Evolutionary conservation across 106 monocot species (phyloP).

Genomic region (Dioscorea alata): DNA sequence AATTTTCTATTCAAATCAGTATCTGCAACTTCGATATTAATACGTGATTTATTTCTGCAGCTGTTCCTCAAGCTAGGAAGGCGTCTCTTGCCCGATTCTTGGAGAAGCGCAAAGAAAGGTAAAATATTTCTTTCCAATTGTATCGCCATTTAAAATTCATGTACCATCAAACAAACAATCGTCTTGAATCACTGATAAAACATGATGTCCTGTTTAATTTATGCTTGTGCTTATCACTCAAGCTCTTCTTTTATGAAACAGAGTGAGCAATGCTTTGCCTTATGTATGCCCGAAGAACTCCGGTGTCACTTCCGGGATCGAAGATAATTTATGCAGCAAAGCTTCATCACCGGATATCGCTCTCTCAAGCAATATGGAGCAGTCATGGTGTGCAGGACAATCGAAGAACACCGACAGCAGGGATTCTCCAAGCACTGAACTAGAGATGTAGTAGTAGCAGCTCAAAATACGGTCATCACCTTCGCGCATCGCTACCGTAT

Average conservation of each 20-base stretch:
- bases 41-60: slow-evolving; percentile 33
- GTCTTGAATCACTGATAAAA: too few species aligned
- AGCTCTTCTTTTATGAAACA: slow-evolving; percentile 7
- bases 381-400: slow-evolving; percentile 15
- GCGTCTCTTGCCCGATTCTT: slow-evolving; percentile 82
- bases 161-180: too few species aligned
- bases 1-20: background rate
- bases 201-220: too few species aligned
- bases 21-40: background rate
- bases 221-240: background rate
- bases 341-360: slow-evolving; percentile 19
- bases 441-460: slow-evolving; percentile 19
- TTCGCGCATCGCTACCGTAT: too few species aligned
- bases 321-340: slow-evolving; percentile 13
- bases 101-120: slow-evolving; percentile 96
- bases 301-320: slow-evolving; percentile 1
- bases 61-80: slow-evolving; percentile 79
- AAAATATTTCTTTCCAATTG: background rate
- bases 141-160: background rate
- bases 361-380: slow-evolving; percentile 23
- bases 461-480: too few species aligned
- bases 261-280: slow-evolving; percentile 19
- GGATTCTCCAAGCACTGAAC: slow-evolving; percentile 20
- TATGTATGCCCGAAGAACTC: slow-evolving; percentile 25
- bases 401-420: slow-evolving; percentile 12